Base-by-base conservation (phyloP, 352 stramenopile genomes). In the Phytophthora pseudosyringae region DNA sequence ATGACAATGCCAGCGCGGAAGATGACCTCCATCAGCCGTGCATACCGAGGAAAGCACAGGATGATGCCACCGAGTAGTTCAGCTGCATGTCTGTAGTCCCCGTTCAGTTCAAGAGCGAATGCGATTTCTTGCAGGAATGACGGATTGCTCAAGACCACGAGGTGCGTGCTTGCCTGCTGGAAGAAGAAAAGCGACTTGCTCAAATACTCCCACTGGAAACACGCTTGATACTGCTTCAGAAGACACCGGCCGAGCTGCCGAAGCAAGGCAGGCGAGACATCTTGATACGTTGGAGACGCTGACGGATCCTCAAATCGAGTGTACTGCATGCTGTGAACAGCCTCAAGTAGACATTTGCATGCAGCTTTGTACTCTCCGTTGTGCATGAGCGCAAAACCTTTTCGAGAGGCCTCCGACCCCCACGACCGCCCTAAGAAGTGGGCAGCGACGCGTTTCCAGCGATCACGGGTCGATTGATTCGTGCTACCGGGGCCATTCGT, bases 1-100 rank as follows among this genome's bases (percentile, higher is more conserved):
- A 93, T 76, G 4, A 90, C 65, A 40, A 91, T 70, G 0, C 71
- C 80, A n/a, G 78, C 78, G 6, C 84, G 84, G 44, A 93, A 93
- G 3, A 93, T 87, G 16, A 91, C 76, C 29, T 86, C 62, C 6
- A 48, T 62, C 4, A 93, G 55, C 28, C 64, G 65, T 15, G 63
- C 18, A 44, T 89, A 91, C 3, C 69, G 69, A 11, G 84, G 84
- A 59, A 93, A 93, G 40, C 78, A 87, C 6, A 43, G 31, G 29
- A 93, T 84, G 29, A 93, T 74, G 10, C 73, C 77, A 12, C 60
- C 73, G 5, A 91, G 64, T 3, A 90, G 72, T 51, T 91, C 72
- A 10, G 76, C 84, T 12, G 84, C 65, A 15, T 81, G 63, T 7
- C 78, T 74, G 32, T 75, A 78, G 4, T 72, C 71, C 0, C 80